Evolutionary conservation across 768 basidiomycete species (phyloP).

Genomic region (Suillus cothurnatus): DNA sequence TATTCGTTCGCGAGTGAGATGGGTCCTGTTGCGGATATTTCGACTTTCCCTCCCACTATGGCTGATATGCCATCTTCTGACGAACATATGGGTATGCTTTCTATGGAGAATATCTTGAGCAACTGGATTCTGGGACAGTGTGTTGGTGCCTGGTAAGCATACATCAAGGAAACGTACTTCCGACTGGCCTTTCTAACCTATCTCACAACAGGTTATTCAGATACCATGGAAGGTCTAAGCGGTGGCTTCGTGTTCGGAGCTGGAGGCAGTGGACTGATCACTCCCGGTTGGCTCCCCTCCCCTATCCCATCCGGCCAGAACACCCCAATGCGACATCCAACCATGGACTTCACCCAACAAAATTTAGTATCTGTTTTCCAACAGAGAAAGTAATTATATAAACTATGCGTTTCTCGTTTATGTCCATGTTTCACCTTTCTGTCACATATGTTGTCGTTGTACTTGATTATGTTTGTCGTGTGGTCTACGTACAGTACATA

Average conservation of each 20-base stretch:
- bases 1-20: conserved; percentile 82
- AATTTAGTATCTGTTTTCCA: conserved; percentile 27
- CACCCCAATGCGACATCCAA: conserved; percentile 38
- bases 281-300: conserved; percentile 65
- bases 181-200: conserved; percentile 10
- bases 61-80: conserved; percentile 48
- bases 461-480: not conserved
- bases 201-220: conserved; percentile 62
- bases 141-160: conserved; percentile 78
- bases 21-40: conserved; percentile 81
- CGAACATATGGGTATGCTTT: conserved; percentile 51
- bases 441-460: not conserved
- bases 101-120: conserved; percentile 83
- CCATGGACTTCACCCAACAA: conserved; percentile 32
- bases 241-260: conserved; percentile 87
- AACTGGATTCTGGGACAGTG: conserved; percentile 86
- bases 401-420: not conserved
- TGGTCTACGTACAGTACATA: not conserved
- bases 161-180: conserved; percentile 1
- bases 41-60: conserved; percentile 90
- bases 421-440: not conserved
- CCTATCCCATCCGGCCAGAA: conserved; percentile 61
- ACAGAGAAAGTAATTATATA: conserved; percentile 30
- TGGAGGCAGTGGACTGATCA: conserved; percentile 83
- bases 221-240: conserved; percentile 78